Evolutionary conservation across 495 filamentous ascomycete genomes (phyloP), one percentile per base, ranked within the genome.

Genomic region (Thozetella sp.): DNA sequence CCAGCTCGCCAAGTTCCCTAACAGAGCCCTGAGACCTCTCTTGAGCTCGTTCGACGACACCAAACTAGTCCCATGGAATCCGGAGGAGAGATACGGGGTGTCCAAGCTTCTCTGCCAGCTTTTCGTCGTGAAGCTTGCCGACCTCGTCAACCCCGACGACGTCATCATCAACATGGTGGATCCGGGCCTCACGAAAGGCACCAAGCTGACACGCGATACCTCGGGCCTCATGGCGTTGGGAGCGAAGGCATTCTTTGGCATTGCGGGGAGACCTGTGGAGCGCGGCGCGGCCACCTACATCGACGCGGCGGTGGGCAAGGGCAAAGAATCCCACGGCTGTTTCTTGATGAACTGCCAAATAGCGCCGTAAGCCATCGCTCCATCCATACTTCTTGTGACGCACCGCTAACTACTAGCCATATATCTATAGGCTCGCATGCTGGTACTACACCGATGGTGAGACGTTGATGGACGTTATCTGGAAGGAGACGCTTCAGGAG

Each of bases 121-220:
- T 19, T 81, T 78, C 55, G 51, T 80, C 19, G 66, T 58, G 19
- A 77, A 74, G 53, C 75, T 83, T 1, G 68, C 66, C 19, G 68
- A 79, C 22, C 58, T 65, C n/a, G 70, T 82, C 13, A 58, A 51
- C 22, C 23, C 67, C 52, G 57, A 75, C 24, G 77, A 82, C 30
- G 74, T 81, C 2, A 68, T 81, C n/a, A 60, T 84, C 43, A 83
- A 80, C 56, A 17, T 74, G 24, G 76, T 76, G 9, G 76, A 83
- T 54, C 80, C 80, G 0, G 80, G 78, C 12, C 70, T 71, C 50
- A 70, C 68, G 6, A 76, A 72, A 51, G 79, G 77, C 26, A 82
- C 80, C 1, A 58, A 71, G 1, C 60, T 83, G 15, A 51, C 58
- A 9, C 70, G 73, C 17, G 74, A 78, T 10, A 55, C 51, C 0